Evolutionary conservation across 78 protist species (phyloP), one percentile per base, ranked within the genome.

Genomic region (Dictyostelium capitatum): DNA sequence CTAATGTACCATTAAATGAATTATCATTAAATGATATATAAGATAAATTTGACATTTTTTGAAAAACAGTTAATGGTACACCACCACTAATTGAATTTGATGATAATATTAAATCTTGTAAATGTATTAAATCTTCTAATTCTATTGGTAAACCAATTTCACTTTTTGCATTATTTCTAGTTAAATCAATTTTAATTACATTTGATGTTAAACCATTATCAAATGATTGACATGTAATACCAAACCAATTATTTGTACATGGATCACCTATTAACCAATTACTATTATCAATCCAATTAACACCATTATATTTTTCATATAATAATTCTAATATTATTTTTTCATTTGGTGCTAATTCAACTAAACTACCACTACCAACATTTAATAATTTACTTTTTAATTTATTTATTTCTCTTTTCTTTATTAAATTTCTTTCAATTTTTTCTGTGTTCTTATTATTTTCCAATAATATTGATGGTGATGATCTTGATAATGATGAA

Each of bases 181-280:
- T 6, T 43, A 67, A 28, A 30, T 67, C 19, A 67, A 67, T 67
- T 67, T 37, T 28, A 30, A 67, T 67, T 9, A 67, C 48, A 67
- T 67, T 67, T 30, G 28, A 30, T 0, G 25, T 67, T 0, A 54
- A 0, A 14, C n/a, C 72, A 50, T 84, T 79, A 25, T n/a, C 43
- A 14, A 65, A 25, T 19, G 79, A 73, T 4, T 62, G 12, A 50
- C 93, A 87, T 15, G 3, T 37, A 9, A 87, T 46, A 65, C 93
- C 93, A 48, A 62, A 77, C 93, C 93, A 87, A 6, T 47, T 28
- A 37, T 87, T 73, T 1, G 17, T n/a, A 77, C 93, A 87, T 30
- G 93, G 93, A 30, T 87, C 93, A 17, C 84, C 83, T 4, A 3
- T 23, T 51, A 32, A 25, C 93, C 93, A 87, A 64, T 73, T 57